Conservation (phyloP, 768 basidiomycete genomes). For the Collybia sordida region DNA sequence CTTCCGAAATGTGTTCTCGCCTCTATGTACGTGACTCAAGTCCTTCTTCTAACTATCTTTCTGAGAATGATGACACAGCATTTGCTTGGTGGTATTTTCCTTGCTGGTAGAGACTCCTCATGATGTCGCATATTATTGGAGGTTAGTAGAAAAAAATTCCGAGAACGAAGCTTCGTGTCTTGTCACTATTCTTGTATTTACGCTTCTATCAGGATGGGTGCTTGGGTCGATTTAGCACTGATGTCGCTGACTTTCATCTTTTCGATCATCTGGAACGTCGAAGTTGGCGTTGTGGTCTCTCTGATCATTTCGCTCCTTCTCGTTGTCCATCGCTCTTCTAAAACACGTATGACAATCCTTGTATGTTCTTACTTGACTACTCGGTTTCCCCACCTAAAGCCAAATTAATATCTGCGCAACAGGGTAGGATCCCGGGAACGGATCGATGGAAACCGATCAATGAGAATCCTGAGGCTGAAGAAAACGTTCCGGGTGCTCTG, state of each 20-base stretch:
- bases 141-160: constrained; percentile 44
- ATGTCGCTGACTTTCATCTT: constrained; percentile 88
- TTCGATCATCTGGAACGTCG: constrained; percentile 88
- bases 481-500: constrained; percentile 77
- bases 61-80: constrained; percentile 39
- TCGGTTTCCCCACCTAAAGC: background rate
- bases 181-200: background rate
- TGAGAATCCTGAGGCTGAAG: constrained; percentile 81
- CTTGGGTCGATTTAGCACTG: constrained; percentile 88
- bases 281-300: constrained; percentile 89
- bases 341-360: constrained; percentile 87
- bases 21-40: constrained; percentile 59
- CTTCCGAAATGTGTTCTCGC: constrained; percentile 90
- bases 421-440: constrained; percentile 89
- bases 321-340: constrained; percentile 88
- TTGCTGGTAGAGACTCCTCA: constrained; percentile 86
- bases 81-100: constrained; percentile 81
- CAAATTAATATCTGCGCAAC: background rate
- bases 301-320: constrained; percentile 85
- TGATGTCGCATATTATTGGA: constrained; percentile 83
- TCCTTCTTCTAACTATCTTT: background rate
- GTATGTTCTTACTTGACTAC: background rate
- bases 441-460: constrained; percentile 88
- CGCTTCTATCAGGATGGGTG: constrained; percentile 59
- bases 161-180: background rate